These are phyloP conservation scores for Podaxis sp. DNA, from an alignment of 768 basidiomycete species.

Conservation along the genomic window DNA sequence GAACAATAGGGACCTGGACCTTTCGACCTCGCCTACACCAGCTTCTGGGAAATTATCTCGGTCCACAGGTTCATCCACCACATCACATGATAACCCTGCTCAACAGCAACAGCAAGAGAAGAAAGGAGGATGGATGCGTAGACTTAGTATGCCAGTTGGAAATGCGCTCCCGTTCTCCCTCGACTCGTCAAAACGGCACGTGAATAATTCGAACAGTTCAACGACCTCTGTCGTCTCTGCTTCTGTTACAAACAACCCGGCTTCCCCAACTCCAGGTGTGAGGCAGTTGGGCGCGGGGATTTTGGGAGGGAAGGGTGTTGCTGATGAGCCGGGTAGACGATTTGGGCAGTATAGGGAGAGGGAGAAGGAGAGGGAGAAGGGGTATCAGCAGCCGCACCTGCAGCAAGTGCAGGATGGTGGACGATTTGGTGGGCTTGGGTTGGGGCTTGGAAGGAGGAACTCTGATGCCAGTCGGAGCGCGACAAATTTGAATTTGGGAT, in stretches of 20 bases:
- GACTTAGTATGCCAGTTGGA: constrained; percentile 73
- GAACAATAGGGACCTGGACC: constrained; percentile 44
- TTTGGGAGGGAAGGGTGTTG: constrained; percentile 29
- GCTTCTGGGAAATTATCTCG: constrained; percentile 35
- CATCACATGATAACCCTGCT: constrained; percentile 44
- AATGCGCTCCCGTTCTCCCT: constrained; percentile 50
- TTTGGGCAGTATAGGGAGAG: constrained; percentile 1
- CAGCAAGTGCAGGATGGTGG: constrained; percentile 48
- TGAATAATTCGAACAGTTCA: constrained; percentile 27
- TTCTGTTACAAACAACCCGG: neutral
- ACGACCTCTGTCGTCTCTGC: constrained; percentile 26
- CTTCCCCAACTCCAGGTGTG: constrained; percentile 13
- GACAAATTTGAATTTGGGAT: constrained; percentile 41
- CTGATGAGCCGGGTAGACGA: neutral
- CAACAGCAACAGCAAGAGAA: constrained; percentile 10
- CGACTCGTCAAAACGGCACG: constrained; percentile 46
- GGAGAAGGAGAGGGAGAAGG: constrained; percentile 12
- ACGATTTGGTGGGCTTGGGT: constrained; percentile 28
- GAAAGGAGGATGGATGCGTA: constrained; percentile 68
- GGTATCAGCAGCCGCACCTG: constrained; percentile 6
- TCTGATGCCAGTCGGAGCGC: constrained; percentile 52
- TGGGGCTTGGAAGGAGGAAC: constrained; percentile 32
- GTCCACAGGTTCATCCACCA: constrained; percentile 18
- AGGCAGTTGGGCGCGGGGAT: constrained; percentile 14
- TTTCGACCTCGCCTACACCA: constrained; percentile 25